A percentile compares a stretch with the other conserved stretches of the same genome.
phyloP scores from a whole-genome alignment of 805 yeast species.

The Pichia manshurica region DNA sequence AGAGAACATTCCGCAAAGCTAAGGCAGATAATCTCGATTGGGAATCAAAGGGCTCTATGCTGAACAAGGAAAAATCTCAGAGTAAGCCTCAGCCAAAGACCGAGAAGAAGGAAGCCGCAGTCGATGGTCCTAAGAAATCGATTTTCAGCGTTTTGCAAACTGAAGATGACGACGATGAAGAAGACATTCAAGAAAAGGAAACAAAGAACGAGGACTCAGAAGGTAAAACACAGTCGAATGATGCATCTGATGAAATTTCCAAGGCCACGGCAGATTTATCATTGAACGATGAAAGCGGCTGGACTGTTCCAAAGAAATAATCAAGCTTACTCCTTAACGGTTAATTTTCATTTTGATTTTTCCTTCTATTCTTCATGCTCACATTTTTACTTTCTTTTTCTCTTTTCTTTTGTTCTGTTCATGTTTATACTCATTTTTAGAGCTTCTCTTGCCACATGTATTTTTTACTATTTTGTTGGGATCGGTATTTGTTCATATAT shows the following conservation, averaged over 20 bases:
- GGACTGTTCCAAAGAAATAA: slow-evolving; percentile 25
- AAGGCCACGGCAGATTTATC: slow-evolving; percentile 37
- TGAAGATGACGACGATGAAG: slow-evolving; percentile 48
- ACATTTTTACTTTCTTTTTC: neutral
- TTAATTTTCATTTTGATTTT: slow-evolving; percentile 1
- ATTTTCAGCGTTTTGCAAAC: slow-evolving; percentile 44
- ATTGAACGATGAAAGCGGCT: slow-evolving; percentile 36
- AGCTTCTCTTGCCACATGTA: slow-evolving; percentile 2
- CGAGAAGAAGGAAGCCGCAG: slow-evolving; percentile 12
- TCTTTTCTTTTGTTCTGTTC: slow-evolving; percentile 1
- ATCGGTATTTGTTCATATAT: slow-evolving; percentile 1
- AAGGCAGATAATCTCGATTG: slow-evolving; percentile 36
- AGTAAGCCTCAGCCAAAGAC: slow-evolving; percentile 12
- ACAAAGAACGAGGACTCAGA: slow-evolving; percentile 22
- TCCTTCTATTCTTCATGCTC: neutral
- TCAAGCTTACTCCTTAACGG: no score
- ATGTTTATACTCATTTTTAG: slow-evolving; percentile 8
- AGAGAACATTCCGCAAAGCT: slow-evolving; percentile 25
- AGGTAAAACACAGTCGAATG: neutral
- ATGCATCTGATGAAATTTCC: slow-evolving; percentile 6
- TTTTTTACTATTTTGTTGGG: slow-evolving; percentile 9
- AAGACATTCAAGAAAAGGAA: slow-evolving; percentile 31
- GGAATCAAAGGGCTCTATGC: slow-evolving; percentile 31
- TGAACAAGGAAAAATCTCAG: slow-evolving; percentile 13
- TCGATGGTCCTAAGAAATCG: slow-evolving; percentile 37